Evolutionary conservation across 2,329 filamentous ascomycete species (phyloP), one percentile per base, ranked within the genome.

Genomic region (Pseudophaeomoniella oleicola): DNA sequence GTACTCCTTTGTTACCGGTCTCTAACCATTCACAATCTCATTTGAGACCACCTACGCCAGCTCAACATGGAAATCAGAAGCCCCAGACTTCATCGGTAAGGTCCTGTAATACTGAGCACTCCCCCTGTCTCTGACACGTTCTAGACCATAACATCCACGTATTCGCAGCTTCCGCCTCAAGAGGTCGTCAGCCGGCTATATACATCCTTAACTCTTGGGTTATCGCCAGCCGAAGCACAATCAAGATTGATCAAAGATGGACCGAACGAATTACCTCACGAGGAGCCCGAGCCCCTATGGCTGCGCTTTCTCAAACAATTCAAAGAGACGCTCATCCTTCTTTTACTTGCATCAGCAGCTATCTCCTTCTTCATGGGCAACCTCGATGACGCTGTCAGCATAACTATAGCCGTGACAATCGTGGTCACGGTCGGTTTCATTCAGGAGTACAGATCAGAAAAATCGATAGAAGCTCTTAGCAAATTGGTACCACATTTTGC

Each of bases 381-480:
- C 53, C 77, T 79, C 53, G 88, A 96, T 50, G 92, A 98, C 62
- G 88, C 88, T 4, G 64, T 98, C 49, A 96, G 88, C 58, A 98
- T 98, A 52, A 82, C 88, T 0, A 78, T 94, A 19, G 90, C 90
- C 2, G 90, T 98, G 15, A 94, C 87, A 16, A 98, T 98, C 48
- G 90, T 98, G 4, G 87, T 98, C 16, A 81, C 81, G 0, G 90
- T 98, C 30, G 90, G 88, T 2, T 98, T 98, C 49, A 76, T 96
- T 36, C 90, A 98, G 55, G 90, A 98, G 60, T 98, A 98, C 57
- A 72, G 90, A 40, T 96, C 90, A 5, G 90, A 98, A 56, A 92
- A 98, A 59, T 96, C 88, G 2, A 76, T 98, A 46, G 90, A 98
- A 58, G 90, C 90, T 14, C 66, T 98, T 47, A 94, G 82, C 52